Percentiles rank a stretch among this genome's conserved stretches.
Evolutionary conservation across 345 rosid genomes (phyloP).

Genomic region (Aurinia saxatilis): DNA sequence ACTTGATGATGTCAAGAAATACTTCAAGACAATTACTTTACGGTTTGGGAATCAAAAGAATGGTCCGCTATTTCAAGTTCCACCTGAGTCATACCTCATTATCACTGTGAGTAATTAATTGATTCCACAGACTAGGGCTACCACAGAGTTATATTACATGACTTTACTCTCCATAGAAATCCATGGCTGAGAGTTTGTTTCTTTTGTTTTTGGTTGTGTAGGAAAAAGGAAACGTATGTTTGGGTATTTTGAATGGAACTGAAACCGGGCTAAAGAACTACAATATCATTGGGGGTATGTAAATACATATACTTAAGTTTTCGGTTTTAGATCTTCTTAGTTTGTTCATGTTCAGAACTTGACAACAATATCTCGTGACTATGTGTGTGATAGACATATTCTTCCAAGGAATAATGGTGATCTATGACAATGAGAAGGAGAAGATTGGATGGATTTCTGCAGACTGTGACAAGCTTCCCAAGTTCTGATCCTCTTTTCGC

Average conservation of each 20-base stretch:
- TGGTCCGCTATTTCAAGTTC: slow-evolving; percentile 42
- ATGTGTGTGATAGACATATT: slow-evolving; percentile 38
- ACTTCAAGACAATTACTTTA: slow-evolving; percentile 55
- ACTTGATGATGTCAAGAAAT: slow-evolving; percentile 36
- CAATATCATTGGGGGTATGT: slow-evolving; percentile 67
- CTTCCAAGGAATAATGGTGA: slow-evolving; percentile 56
- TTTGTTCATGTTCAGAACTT: neutral
- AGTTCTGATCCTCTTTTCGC: slow-evolving; percentile 58
- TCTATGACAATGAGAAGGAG: slow-evolving; percentile 72
- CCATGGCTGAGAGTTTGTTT: slow-evolving; percentile 13
- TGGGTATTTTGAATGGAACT: slow-evolving; percentile 70
- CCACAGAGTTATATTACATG: too few species aligned
- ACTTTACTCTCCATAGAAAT: neutral
- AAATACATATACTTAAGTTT: neutral
- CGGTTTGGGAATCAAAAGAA: slow-evolving; percentile 43
- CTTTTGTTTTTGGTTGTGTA: slow-evolving; percentile 10
- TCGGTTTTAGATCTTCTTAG: too few species aligned
- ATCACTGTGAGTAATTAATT: slow-evolving; percentile 46
- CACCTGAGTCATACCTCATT: slow-evolving; percentile 71
- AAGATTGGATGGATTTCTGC: slow-evolving; percentile 65
- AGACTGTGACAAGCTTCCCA: slow-evolving; percentile 50
- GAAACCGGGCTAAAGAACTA: slow-evolving; percentile 41
- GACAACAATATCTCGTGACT: slow-evolving; percentile 9
- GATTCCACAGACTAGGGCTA: neutral
- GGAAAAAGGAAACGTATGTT: slow-evolving; percentile 71